Percentiles rank a stretch among this genome's conserved stretches.
Conservation (phyloP, 352 stramenopile genomes). For the Saprolegnia diclina region DNA sequence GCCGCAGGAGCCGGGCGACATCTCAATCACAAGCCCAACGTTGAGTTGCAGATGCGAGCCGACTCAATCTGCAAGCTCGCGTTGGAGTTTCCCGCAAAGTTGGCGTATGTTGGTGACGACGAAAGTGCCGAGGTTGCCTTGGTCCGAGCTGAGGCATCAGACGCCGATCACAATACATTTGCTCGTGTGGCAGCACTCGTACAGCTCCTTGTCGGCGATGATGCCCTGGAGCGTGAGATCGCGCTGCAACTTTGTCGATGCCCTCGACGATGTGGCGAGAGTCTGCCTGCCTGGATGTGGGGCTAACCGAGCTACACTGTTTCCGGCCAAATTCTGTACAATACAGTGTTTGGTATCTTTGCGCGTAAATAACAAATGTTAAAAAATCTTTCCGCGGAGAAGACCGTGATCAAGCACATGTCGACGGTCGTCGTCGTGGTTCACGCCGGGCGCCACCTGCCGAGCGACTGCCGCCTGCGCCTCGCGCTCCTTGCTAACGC, state of each 20-base stretch:
- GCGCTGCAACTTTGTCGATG: slow-evolving; percentile 87
- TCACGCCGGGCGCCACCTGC: too few species aligned
- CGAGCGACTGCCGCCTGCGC: too few species aligned
- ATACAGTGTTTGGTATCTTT: too few species aligned
- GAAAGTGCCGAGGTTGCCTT: slow-evolving; percentile 90
- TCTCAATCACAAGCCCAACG: slow-evolving; percentile 91
- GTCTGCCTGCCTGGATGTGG: too few species aligned
- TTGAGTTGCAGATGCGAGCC: slow-evolving; percentile 76
- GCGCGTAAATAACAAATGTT: too few species aligned
- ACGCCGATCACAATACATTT: slow-evolving; percentile 88
- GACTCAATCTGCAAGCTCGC: slow-evolving; percentile 91
- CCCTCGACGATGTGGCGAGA: too few species aligned
- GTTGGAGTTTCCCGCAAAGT: slow-evolving; percentile 92
- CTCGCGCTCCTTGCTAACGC: too few species aligned
- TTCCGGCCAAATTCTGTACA: too few species aligned
- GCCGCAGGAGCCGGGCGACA: slow-evolving; percentile 57
- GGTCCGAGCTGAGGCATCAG: slow-evolving; percentile 90
- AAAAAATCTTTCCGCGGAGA: too few species aligned
- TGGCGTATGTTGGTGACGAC: slow-evolving; percentile 92
- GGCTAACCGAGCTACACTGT: too few species aligned
- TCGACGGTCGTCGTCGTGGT: too few species aligned
- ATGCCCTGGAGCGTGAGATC: slow-evolving; percentile 91
- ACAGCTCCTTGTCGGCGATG: slow-evolving; percentile 85
- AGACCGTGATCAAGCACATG: too few species aligned
- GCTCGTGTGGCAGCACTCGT: slow-evolving; percentile 81